A percentile compares a stretch with the other conserved stretches of the same genome.
phyloP scores from a whole-genome alignment of 2,329 filamentous ascomycete genomes.

The Botryosphaeria dothidea region DNA sequence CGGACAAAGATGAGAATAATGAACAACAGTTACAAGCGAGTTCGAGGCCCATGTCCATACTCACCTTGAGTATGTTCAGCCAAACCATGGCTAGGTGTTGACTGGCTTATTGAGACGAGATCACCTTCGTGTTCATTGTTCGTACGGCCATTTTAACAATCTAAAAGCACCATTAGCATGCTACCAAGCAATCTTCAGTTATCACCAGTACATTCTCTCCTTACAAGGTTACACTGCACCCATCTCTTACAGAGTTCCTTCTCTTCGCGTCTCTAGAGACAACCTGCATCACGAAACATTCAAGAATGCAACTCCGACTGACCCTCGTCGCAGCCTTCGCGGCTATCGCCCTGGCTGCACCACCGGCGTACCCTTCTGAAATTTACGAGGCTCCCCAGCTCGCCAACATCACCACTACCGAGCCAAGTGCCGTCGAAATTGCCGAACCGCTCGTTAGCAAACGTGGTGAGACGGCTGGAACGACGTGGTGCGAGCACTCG shows the following conservation, averaged over 20 bases:
- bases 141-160: neutral
- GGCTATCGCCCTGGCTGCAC: neutral
- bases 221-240: neutral
- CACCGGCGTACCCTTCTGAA: neutral
- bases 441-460: neutral
- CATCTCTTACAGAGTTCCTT: neutral
- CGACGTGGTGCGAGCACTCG: neutral
- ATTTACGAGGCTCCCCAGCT: neutral
- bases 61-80: too few species aligned
- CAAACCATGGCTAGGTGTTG: neutral
- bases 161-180: neutral
- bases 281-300: neutral
- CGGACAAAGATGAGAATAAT: neutral
- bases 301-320: neutral
- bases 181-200: neutral
- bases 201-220: neutral
- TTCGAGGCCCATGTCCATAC: neutral
- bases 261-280: neutral
- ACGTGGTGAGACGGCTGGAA: neutral
- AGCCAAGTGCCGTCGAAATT: neutral
- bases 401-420: neutral
- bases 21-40: neutral
- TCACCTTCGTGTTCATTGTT: neutral
- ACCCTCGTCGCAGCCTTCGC: neutral
- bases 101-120: neutral